Evolutionary conservation across 2,329 filamentous ascomycete genomes (phyloP).

Genomic region (Claviceps fusiformis): DNA sequence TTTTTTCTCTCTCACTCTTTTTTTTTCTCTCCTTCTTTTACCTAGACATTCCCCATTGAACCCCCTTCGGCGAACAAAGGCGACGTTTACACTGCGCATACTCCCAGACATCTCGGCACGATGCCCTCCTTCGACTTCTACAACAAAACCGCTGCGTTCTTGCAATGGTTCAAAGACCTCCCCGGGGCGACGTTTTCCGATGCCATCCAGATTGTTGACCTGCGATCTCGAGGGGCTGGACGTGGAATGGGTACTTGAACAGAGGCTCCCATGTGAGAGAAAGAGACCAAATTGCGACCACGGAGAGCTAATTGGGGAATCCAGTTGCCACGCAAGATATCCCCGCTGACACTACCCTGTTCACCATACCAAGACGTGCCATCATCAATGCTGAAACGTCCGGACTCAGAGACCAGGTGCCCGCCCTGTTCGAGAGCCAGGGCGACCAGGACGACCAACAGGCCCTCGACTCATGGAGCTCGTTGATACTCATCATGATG

Average conservation of each 20-base stretch:
- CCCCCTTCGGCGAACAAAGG: no score
- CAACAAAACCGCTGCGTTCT: conserved; percentile 29
- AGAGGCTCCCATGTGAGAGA: not conserved
- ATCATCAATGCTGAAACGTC: conserved; percentile 67
- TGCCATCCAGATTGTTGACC: conserved; percentile 37
- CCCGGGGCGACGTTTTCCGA: conserved; percentile 40
- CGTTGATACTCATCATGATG: conserved; percentile 63
- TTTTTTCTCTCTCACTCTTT: no score
- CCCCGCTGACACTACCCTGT: conserved; percentile 60
- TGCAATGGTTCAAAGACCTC: conserved; percentile 39
- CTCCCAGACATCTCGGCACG: not conserved
- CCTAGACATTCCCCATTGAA: no score
- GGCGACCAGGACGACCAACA: conserved; percentile 20
- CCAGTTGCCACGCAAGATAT: conserved; percentile 61
- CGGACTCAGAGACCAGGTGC: conserved; percentile 43
- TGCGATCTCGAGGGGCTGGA: conserved; percentile 36
- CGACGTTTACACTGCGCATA: no score
- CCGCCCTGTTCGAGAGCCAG: conserved; percentile 34
- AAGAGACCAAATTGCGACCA: not conserved
- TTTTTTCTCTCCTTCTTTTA: no score
- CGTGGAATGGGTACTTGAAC: conserved; percentile 36
- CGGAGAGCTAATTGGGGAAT: not conserved
- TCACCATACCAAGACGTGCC: conserved; percentile 59
- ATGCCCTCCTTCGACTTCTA: conserved; percentile 23
- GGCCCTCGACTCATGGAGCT: conserved; percentile 39